A percentile compares a stretch with the other conserved stretches of the same genome.
phyloP scores from a whole-genome alignment of 2,329 filamentous ascomycete species.

The Coniochaeta hoffmannii region DNA sequence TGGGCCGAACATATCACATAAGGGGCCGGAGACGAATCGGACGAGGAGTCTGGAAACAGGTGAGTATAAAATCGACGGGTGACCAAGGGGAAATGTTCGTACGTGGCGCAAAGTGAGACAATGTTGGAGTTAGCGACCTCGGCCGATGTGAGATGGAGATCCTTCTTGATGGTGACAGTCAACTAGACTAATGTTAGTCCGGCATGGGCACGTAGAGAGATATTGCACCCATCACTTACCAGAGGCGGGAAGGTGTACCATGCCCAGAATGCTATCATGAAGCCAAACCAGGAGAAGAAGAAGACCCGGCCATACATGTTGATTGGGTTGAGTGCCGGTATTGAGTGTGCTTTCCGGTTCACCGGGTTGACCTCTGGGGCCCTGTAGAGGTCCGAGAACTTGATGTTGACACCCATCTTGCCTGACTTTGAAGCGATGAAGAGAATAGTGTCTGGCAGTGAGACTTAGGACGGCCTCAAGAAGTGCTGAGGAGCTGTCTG shows the following conservation, averaged over 20 bases:
- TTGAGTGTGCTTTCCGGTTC: constrained; percentile 73
- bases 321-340: constrained; percentile 71
- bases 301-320: constrained; percentile 81
- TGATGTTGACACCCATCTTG: constrained; percentile 20
- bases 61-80: not conserved
- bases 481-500: not conserved
- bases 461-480: not conserved
- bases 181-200: constrained; percentile 30
- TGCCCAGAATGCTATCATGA: constrained; percentile 82
- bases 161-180: constrained; percentile 69
- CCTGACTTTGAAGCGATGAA: not conserved
- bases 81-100: constrained; percentile 17
- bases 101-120: constrained; percentile 66
- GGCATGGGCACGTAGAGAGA: not conserved
- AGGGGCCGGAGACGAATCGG: constrained; percentile 68
- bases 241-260: constrained; percentile 91
- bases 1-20: constrained; percentile 81
- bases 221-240: constrained; percentile 37
- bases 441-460: not conserved
- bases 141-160: constrained; percentile 61
- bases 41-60: constrained; percentile 52
- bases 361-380: constrained; percentile 74
- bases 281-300: constrained; percentile 83
- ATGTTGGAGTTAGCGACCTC: constrained; percentile 89
- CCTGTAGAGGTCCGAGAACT: constrained; percentile 33